Base-by-base conservation (phyloP, 495 filamentous ascomycete genomes). In the Thermothielavioides terrestris region DNA sequence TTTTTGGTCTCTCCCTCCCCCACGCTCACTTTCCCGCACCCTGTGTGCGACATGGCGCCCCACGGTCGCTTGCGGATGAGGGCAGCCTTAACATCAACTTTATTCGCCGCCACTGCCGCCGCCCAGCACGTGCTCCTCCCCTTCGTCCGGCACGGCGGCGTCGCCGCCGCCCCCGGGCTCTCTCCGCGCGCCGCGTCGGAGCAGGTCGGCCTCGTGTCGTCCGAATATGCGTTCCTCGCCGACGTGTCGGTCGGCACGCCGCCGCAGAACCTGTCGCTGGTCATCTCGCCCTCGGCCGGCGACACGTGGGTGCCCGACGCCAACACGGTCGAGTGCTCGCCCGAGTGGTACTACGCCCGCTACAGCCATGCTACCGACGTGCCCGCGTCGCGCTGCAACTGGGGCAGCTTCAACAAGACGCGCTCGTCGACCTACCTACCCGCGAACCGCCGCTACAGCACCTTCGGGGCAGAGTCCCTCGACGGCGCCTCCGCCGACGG, bases 281-380 rank as follows among this genome's bases (percentile, higher is more conserved):
- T 80, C 48, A 66, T 88, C 47, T 82, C 86, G 57, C 82, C 83
- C 6, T 82, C 82, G 11, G 83, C 79, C 49, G 83, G 81, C 39
- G 83, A 90, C 66, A 67, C 90, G 6, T 94, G 88, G 88, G 71
- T 78, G 15, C 84, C 83, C 55, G 70, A 76, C 15, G 68, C 72
- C 4, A 67, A 69, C 38, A 80, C 78, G 12, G 49, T 58, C 4
- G 55, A 79, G 7, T 88, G 83, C 55, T 52, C 63, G 11, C 53
- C 54, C 5, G 35, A 1, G 2, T 46, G 50, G 23, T 57, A 62
- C 17, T 61, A 56, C 50, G 28, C 50, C 18, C 39, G 22, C 14
- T 57, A 47, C 50, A 23, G 51, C 27, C 49, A 44, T 17, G 14
- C 27, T 4, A 22, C 30, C 6, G 20, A 38, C 14, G 6, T 14